Base-by-base conservation (phyloP, 306 rosid species). In the Corylus heterophylla region DNA sequence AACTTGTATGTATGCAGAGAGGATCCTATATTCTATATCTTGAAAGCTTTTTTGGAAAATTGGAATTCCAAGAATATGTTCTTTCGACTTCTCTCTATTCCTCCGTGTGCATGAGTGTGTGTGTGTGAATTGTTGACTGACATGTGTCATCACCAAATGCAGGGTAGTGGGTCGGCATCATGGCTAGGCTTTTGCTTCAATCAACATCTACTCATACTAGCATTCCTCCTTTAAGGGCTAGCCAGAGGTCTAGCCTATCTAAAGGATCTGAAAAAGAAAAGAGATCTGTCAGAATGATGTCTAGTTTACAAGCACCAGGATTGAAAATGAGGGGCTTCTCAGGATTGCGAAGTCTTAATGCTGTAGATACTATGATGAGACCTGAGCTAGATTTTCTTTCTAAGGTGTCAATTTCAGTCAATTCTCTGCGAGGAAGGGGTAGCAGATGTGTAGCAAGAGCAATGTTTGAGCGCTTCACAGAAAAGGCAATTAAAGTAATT, bases 401-500 rank as follows among this genome's bases (percentile, higher is more conserved):
- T 11, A 87, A 71, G 82, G 87, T 92, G 83, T 69, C 87, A 69
- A 50, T 79, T 11, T 79, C 92, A 48, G 81, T 86, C 78, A 84
- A 92, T 58, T 84, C 90, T 31, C 76, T 86, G 54, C 77, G 88
- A 55, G 79, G 70, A 77, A 93, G 76, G 87, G 92, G 93, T 67
- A 87, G 88, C 61, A 87, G 94, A 85, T 75, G 89, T 59, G 87
- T 82, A 13, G 94, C 97, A 37, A 93, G 78, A 77, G 99, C 99
- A 72, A 95, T 95, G 99, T 95, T 95, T 73, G 99, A 95, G 90
- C 96, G 99, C 52, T 95, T 93, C 85, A 95, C 99, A 0, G 99
- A 93, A 85, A 95, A 95, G 76, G 98, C 99, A 54, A 95, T 95
- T 75, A 93, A 95, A 85, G 99, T 93, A 27, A 95, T 95, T 61